These are phyloP conservation scores for Morella rubra DNA, from an alignment of 306 rosid genomes.

Conservation along the genomic window DNA sequence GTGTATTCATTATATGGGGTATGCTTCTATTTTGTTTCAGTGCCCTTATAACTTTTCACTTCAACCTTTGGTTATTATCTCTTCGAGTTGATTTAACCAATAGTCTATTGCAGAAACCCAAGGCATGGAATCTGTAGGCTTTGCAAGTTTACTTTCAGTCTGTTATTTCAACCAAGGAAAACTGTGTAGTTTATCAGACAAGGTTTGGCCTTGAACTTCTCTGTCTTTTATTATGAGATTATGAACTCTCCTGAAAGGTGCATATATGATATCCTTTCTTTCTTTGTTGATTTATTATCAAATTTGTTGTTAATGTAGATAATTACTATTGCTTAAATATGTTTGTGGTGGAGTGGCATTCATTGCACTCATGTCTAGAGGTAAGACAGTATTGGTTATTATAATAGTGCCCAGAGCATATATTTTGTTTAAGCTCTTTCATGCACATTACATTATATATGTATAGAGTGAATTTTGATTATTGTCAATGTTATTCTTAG, in stretches of 20 bases:
- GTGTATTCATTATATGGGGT: conserved; percentile 82
- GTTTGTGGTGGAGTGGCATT: too few species aligned
- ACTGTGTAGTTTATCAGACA: too few species aligned
- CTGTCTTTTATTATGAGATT: conserved; percentile 35
- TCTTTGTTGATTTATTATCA: not conserved
- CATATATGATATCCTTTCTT: not conserved
- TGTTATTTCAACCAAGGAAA: conserved; percentile 68
- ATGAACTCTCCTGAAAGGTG: conserved; percentile 38
- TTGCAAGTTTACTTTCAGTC: conserved; percentile 84
- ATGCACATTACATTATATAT: too few species aligned
- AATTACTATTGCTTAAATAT: too few species aligned
- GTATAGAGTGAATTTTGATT: too few species aligned
- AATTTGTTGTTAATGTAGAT: too few species aligned
- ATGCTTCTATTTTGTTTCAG: conserved; percentile 27
- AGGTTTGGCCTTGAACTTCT: conserved; percentile 40
- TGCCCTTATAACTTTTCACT: not conserved
- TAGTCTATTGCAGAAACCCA: conserved; percentile 68
- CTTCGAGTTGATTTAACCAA: too few species aligned
- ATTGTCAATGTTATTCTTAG: too few species aligned
- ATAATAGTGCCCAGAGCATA: too few species aligned
- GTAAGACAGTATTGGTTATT: too few species aligned
- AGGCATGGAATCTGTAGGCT: conserved; percentile 87
- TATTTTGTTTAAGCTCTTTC: too few species aligned
- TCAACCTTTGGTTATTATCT: conserved; percentile 2
- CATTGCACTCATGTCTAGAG: too few species aligned